These are phyloP conservation scores for Oryza glaberrima DNA, from an alignment of 176 grass and related monocot species.

Conservation along the genomic window DNA sequence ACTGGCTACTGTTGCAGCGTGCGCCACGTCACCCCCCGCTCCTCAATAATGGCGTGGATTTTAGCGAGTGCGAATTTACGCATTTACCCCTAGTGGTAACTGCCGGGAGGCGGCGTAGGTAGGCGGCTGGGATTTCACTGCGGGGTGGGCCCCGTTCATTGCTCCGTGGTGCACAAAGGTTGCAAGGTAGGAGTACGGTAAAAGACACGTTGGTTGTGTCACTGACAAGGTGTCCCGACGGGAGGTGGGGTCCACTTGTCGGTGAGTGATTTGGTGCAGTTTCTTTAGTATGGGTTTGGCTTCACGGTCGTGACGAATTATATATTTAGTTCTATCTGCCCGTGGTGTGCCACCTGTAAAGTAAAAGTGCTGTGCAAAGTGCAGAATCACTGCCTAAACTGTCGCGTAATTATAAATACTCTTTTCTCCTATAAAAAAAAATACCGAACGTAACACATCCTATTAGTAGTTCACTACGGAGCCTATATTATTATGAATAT, in stretches of 20 bases:
- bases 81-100: not conserved
- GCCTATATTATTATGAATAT: too few species aligned
- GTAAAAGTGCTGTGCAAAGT: not conserved
- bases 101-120: not conserved
- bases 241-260: not conserved
- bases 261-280: not conserved
- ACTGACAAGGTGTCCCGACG: not conserved
- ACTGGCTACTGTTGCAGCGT: not conserved
- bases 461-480: too few species aligned
- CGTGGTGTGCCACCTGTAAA: slow-evolving; percentile 11
- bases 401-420: too few species aligned
- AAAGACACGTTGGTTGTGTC: not conserved
- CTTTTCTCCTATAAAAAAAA: too few species aligned
- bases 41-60: not conserved
- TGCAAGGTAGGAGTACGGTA: too few species aligned
- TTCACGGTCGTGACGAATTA: not conserved
- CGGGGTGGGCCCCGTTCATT: not conserved
- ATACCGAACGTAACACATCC: too few species aligned
- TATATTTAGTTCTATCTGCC: not conserved
- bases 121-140: slow-evolving; percentile 15
- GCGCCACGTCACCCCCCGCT: not conserved
- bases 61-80: not conserved
- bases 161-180: not conserved
- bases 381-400: not conserved
- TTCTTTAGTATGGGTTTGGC: not conserved